A percentile compares a stretch with the other conserved stretches of the same genome.
These are phyloP conservation scores for Rauvolfia tetraphylla DNA, from an alignment of 257 asterid species.

Conservation along the genomic window DNA sequence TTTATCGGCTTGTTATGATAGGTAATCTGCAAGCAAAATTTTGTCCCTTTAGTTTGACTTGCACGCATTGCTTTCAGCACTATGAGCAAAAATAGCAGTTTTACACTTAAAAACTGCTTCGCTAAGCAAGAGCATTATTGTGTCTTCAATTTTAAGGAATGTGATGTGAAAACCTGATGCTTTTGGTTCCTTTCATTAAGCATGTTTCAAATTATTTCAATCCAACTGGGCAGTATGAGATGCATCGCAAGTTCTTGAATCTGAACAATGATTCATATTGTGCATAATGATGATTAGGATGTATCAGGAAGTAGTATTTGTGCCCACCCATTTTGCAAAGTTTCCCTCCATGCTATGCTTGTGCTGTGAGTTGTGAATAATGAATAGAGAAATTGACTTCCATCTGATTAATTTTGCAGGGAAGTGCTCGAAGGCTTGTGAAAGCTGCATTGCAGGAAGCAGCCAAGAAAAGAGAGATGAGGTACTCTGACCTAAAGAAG, in stretches of 20 bases:
- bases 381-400: background rate
- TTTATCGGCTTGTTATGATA: background rate
- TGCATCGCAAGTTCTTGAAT: background rate
- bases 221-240: background rate
- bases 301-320: background rate
- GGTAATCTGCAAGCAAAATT: background rate
- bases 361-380: background rate
- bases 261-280: background rate
- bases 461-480: constrained; percentile 57
- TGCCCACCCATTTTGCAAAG: background rate
- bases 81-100: background rate
- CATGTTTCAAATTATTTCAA: background rate
- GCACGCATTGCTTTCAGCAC: background rate
- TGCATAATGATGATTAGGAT: background rate
- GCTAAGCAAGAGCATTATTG: background rate
- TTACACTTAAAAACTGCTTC: too few relatives aligned
- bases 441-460: constrained; percentile 51
- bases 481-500: constrained; percentile 47
- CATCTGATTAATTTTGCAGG: constrained; percentile 24
- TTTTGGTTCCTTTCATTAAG: background rate
- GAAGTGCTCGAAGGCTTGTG: constrained; percentile 47
- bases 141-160: background rate
- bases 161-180: background rate
- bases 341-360: background rate
- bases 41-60: background rate